Conservation (phyloP, 2,329 filamentous ascomycete species). For the Colletotrichum sp. region DNA sequence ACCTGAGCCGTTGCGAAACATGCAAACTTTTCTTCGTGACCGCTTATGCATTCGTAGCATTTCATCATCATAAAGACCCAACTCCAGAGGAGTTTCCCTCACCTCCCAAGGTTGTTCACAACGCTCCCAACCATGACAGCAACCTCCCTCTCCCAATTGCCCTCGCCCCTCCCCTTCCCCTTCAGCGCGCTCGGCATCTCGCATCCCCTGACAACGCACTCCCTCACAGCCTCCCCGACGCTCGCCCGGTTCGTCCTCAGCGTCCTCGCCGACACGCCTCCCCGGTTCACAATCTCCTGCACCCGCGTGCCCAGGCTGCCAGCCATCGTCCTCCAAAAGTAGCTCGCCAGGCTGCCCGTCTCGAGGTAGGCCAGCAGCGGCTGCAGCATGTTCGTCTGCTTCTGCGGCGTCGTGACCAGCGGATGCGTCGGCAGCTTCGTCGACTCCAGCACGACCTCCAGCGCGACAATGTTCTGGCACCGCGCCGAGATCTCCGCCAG, state of each 20-base stretch:
- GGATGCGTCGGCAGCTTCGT: slow-evolving; percentile 74
- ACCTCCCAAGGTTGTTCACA: slow-evolving; percentile 60
- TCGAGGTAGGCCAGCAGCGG: slow-evolving; percentile 81
- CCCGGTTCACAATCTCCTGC: slow-evolving; percentile 82
- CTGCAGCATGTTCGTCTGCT: slow-evolving; percentile 64
- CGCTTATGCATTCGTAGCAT: neutral
- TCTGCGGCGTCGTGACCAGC: slow-evolving; percentile 51
- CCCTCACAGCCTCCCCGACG: slow-evolving; percentile 78
- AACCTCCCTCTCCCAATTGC: slow-evolving; percentile 84
- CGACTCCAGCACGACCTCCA: slow-evolving; percentile 77
- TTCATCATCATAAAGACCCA: neutral
- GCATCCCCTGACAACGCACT: slow-evolving; percentile 82
- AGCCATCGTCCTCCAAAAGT: slow-evolving; percentile 93
- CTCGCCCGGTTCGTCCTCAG: slow-evolving; percentile 76
- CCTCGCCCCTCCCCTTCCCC: slow-evolving; percentile 46
- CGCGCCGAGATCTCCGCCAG: slow-evolving; percentile 81
- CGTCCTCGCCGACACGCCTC: slow-evolving; percentile 83
- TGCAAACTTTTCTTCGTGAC: neutral
- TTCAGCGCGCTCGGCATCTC: slow-evolving; percentile 67
- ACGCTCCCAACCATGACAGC: slow-evolving; percentile 94
- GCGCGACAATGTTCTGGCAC: slow-evolving; percentile 89
- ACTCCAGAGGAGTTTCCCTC: neutral
- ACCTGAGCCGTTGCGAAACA: no score
- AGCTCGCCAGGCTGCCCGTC: slow-evolving; percentile 84
- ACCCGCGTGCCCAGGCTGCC: slow-evolving; percentile 77